These are phyloP conservation scores for Pseudohalonectria lignicola DNA, from an alignment of 2,329 filamentous ascomycete species.

Conservation along the genomic window DNA sequence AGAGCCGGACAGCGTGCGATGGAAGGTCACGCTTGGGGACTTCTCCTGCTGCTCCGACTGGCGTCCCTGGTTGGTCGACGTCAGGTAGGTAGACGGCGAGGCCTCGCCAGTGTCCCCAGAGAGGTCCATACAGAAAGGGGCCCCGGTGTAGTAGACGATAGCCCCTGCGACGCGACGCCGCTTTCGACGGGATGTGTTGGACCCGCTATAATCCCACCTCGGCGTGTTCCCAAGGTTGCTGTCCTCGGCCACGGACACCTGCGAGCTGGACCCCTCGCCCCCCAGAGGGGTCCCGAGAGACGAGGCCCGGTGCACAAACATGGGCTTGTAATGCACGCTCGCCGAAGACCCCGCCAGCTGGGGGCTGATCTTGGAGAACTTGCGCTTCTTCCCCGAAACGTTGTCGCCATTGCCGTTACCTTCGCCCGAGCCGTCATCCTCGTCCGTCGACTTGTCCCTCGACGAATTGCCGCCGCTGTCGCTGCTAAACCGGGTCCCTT, in stretches of 20 bases:
- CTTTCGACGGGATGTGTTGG: conserved; percentile 32
- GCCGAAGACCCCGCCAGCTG: conserved; percentile 27
- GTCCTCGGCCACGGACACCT: conserved; percentile 30
- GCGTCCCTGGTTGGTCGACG: conserved; percentile 29
- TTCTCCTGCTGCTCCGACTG: conserved; percentile 11
- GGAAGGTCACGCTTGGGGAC: conserved; percentile 12
- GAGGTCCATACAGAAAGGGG: conserved; percentile 70
- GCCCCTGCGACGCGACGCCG: conserved; percentile 56
- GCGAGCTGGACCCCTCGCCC: conserved; percentile 29
- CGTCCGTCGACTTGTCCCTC: conserved; percentile 37
- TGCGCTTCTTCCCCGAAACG: conserved; percentile 32
- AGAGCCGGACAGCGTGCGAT: conserved; percentile 40
- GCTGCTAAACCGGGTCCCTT: conserved; percentile 54
- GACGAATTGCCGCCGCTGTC: conserved; percentile 43
- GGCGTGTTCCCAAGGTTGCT: conserved; percentile 36
- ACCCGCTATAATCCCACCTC: conserved; percentile 33
- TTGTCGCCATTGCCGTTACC: conserved; percentile 15
- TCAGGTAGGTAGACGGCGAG: conserved; percentile 36
- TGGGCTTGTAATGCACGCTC: conserved; percentile 52
- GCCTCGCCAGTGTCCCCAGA: conserved; percentile 48
- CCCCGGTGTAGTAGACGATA: conserved; percentile 75
- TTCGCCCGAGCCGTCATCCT: conserved; percentile 21
- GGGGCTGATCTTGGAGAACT: conserved; percentile 29
- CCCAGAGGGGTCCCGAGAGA: conserved; percentile 33
- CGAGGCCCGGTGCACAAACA: conserved; percentile 43